Evolutionary conservation across 2,329 filamentous ascomycete species (phyloP).

Genomic region (Camillea tinctor): DNA sequence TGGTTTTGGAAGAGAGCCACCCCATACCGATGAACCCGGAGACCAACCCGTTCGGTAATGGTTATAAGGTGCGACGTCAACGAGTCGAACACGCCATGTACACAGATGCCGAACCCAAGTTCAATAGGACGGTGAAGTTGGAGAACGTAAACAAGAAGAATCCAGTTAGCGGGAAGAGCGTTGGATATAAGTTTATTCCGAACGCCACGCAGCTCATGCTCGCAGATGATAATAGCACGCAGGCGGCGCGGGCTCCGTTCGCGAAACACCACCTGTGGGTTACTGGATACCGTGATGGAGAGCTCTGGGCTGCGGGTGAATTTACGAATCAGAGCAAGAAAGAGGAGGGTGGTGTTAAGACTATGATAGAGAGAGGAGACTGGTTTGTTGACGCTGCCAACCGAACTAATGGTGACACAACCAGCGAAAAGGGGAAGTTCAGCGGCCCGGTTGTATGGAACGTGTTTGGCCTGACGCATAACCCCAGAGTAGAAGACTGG

Average conservation of each 20-base stretch:
- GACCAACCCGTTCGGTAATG: constrained; percentile 61
- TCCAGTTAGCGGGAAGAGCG: constrained; percentile 45
- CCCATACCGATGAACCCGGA: constrained; percentile 40
- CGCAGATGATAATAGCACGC: constrained; percentile 43
- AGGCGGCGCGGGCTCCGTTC: constrained; percentile 43
- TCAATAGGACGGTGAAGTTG: constrained; percentile 51
- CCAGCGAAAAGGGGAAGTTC: constrained; percentile 35
- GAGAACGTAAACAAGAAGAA: constrained; percentile 48
- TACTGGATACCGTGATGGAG: constrained; percentile 48
- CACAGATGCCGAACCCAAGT: constrained; percentile 51
- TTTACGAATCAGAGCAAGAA: constrained; percentile 49
- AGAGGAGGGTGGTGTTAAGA: constrained; percentile 44
- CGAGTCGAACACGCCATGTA: constrained; percentile 45
- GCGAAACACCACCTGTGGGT: constrained; percentile 49
- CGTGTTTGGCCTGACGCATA: constrained; percentile 50
- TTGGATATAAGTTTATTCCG: constrained; percentile 50
- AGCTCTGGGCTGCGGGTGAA: constrained; percentile 51
- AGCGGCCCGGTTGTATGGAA: constrained; percentile 53
- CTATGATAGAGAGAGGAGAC: constrained; percentile 47
- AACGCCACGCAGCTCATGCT: constrained; percentile 46
- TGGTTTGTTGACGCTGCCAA: constrained; percentile 39
- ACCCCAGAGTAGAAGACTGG: constrained; percentile 49
- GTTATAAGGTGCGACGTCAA: constrained; percentile 53
- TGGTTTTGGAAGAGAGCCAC: constrained; percentile 34
- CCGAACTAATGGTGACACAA: constrained; percentile 2